A percentile compares a stretch with the other conserved stretches of the same genome.
Conservation (phyloP, 441 rosid species). For the Syzygium syzygioides region DNA sequence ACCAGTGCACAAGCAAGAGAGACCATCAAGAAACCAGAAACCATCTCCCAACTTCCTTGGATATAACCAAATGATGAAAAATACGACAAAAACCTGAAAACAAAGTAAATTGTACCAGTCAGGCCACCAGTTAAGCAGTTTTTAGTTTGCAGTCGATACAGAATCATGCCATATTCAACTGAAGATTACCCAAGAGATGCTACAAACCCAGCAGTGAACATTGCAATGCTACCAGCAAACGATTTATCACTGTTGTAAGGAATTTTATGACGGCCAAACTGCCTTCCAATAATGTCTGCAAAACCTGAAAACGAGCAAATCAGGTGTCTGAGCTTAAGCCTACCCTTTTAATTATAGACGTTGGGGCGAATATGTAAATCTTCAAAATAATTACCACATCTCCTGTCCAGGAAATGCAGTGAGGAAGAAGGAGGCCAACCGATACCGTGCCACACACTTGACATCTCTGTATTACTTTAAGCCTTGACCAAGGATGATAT, state of each 20-base stretch:
- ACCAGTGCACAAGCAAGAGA: slow-evolving; percentile 68
- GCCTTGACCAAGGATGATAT: not conserved
- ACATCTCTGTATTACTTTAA: not conserved
- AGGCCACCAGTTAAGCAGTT: not conserved
- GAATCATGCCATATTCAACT: not conserved
- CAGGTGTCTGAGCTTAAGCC: not conserved
- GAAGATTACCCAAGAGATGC: slow-evolving; percentile 51
- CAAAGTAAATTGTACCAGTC: not conserved
- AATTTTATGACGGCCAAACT: slow-evolving; percentile 56
- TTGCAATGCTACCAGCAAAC: slow-evolving; percentile 69
- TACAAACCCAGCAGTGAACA: slow-evolving; percentile 72
- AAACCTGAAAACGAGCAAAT: slow-evolving; percentile 13
- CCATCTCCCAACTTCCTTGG: slow-evolving; percentile 41
- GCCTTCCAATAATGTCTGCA: slow-evolving; percentile 47
- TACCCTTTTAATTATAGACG: not conserved
- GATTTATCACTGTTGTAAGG: slow-evolving; percentile 82
- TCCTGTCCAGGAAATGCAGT: not conserved
- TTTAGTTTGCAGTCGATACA: not conserved
- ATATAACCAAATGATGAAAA: slow-evolving; percentile 68
- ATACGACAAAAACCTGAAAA: slow-evolving; percentile 66
- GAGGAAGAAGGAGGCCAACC: not conserved
- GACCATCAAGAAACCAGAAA: slow-evolving; percentile 51
- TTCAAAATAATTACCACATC: not conserved
- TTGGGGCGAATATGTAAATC: not conserved
- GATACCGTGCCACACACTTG: not conserved